Base-by-base conservation (phyloP, 192 early-diverging fungal genomes). In the Dissophora globulifera region DNA sequence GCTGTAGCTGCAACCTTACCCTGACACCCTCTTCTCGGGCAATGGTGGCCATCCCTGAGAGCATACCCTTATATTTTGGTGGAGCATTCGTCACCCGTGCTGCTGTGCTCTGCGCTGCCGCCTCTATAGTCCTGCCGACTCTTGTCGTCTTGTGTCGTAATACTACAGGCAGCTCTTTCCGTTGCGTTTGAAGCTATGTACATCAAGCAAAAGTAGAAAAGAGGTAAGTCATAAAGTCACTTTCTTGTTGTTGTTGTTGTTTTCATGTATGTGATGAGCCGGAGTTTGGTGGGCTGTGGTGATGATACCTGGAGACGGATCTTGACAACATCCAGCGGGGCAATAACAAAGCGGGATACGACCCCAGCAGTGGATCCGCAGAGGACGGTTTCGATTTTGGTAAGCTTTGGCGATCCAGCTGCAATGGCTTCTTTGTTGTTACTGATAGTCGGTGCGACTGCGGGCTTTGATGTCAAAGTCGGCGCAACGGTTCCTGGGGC, bases 251-350 rank as follows among this genome's bases (percentile, higher is more conserved):
- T n/a, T n/a, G n/a, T n/a, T n/a, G n/a, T n/a, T n/a, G n/a, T n/a
- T n/a, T n/a, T n/a, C n/a, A n/a, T n/a, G n/a, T n/a, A n/a, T n/a
- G n/a, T n/a, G n/a, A n/a, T n/a, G n/a, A n/a, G n/a, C n/a, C n/a
- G n/a, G n/a, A n/a, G n/a, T n/a, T n/a, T n/a, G n/a, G n/a, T n/a
- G n/a, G n/a, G n/a, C n/a, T n/a, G n/a, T n/a, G n/a, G n/a, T n/a
- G n/a, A n/a, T 27, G 49, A 58, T 60, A 90, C 70, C 59, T 90
- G 92, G 26, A 93, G 84, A 25, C 93, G 86, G 50, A 96, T 96
- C 79, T 98, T 98, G 61, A 97, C 87, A 7, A 98, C 95, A 56
- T 98, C 97, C 4, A 98, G 81, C 9, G 97, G 97, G 13, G 97
- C 89, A 31, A 96, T 91, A 1, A 94, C 83, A 45, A 94, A 89